Base-by-base conservation (phyloP, 2,329 filamentous ascomycete genomes). In the Pseudocercospora fijiensis region DNA sequence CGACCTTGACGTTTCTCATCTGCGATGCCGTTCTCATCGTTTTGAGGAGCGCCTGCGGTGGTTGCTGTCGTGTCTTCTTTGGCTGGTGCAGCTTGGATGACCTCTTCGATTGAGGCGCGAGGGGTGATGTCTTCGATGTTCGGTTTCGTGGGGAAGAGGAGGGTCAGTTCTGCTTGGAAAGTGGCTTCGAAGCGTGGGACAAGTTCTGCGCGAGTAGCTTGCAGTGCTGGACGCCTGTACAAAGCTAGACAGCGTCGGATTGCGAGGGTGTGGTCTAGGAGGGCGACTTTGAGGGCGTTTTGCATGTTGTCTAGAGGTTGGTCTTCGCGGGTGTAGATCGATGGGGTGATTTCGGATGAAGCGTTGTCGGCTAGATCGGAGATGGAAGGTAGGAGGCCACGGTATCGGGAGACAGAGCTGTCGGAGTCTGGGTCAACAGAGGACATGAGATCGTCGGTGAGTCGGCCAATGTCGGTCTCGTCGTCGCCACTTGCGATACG, bases 241-340 rank as follows among this genome's bases (percentile, higher is more conserved):
- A 83, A 76, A 82, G 82, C 67, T 7, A 98, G 78, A 71, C 91
- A 94, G 67, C 91, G 88, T 79, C 94, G 92, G 71, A 98, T 87
- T 76, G 91, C 88, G 64, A 96, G 85, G 2, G 92, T 91, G 76
- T 98, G 93, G 72, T 98, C 95, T 47, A 96, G 85, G 28, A 98
- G 83, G 0, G 92, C 90, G 75, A 93, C 90, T 73, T 89, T 90
- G 68, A 98, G 87, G 1, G 92, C 91, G 56, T 86, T 91, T 68
- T 96, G 89, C 71, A 92, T 83, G 1, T 81, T 80, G 68, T 84
- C 82, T 26, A 80, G 72, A 30, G 76, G 75, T 22, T 79, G 77
- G 33, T 82, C 63, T 5, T 65, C 65, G 20, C 65, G 56, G n/a
- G 63, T 68, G 49, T 69, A 64, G 20, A 65, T 49, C 9, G 67